Conservation (phyloP, 805 yeast genomes). For the Candida quercuum region DNA sequence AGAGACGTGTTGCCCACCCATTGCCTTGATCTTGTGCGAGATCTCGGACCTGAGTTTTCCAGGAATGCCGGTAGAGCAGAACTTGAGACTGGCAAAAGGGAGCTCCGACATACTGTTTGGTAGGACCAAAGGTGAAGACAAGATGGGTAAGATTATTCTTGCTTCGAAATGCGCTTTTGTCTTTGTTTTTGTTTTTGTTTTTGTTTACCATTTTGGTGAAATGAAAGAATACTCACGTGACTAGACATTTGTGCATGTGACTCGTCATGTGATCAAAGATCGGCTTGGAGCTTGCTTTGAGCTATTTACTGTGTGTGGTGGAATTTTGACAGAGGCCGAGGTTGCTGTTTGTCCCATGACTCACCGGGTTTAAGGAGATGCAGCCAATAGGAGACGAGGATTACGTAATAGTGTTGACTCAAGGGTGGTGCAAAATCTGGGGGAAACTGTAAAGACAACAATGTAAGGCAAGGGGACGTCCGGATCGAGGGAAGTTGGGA, state of each 20-base stretch:
- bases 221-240: too few relatives aligned
- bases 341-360: not conserved
- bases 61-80: constrained; percentile 23
- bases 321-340: too few relatives aligned
- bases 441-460: constrained; percentile 4
- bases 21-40: constrained; percentile 38
- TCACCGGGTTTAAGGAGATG: not conserved
- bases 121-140: too few relatives aligned
- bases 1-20: constrained; percentile 56
- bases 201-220: too few relatives aligned
- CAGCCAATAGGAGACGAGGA: not conserved
- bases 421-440: constrained; percentile 10
- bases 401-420: not conserved
- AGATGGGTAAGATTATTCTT: too few relatives aligned
- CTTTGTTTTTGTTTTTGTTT: too few relatives aligned
- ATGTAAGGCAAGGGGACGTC: not conserved
- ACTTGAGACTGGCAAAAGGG: constrained; percentile 18
- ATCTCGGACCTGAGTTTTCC: constrained; percentile 29
- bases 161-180: too few relatives aligned
- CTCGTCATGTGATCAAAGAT: too few relatives aligned
- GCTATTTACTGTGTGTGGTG: too few relatives aligned
- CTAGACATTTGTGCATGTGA: too few relatives aligned
- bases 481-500: not conserved
- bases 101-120: not conserved
- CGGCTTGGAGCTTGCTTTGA: too few relatives aligned